Evolutionary conservation across 108 stramenopile species (phyloP).

Genomic region (Bacterosira constricta): DNA sequence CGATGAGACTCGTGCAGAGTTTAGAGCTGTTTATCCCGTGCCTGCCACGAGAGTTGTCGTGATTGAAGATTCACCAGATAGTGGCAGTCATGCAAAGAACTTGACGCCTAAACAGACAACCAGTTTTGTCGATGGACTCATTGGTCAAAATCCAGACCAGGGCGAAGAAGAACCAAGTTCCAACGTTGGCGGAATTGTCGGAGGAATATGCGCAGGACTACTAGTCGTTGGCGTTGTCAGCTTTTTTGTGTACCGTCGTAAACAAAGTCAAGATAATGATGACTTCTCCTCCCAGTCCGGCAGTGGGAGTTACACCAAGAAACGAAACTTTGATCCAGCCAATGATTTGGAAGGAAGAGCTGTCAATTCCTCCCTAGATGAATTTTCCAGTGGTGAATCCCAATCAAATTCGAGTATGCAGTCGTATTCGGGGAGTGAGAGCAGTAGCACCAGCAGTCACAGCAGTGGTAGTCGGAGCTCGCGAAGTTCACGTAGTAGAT

Average conservation of each 20-base stretch:
- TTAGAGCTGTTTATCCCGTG: slow-evolving; percentile 8
- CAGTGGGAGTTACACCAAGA: no score
- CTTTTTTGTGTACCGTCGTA: slow-evolving; percentile 18
- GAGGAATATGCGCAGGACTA: slow-evolving; percentile 10
- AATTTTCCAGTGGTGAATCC: background rate
- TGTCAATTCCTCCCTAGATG: background rate
- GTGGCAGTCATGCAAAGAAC: background rate
- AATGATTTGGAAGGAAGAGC: slow-evolving; percentile 5
- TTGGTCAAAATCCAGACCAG: background rate
- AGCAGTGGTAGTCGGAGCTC: background rate
- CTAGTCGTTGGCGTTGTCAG: slow-evolving; percentile 1
- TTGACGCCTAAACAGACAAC: background rate
- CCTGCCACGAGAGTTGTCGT: no score
- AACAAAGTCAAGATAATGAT: no score
- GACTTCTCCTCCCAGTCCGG: no score
- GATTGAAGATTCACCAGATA: no score
- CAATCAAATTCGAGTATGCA: slow-evolving; percentile 10
- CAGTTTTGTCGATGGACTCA: background rate
- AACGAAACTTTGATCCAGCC: background rate
- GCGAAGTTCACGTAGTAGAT: no score
- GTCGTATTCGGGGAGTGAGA: slow-evolving; percentile 14
- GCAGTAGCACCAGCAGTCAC: background rate
- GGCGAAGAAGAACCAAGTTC: background rate
- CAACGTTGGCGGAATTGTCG: slow-evolving; percentile 22
- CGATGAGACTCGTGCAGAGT: slow-evolving; percentile 1